Evolutionary conservation across 1,284 basidiomycete species (phyloP).

Genomic region (Chiua sp.): DNA sequence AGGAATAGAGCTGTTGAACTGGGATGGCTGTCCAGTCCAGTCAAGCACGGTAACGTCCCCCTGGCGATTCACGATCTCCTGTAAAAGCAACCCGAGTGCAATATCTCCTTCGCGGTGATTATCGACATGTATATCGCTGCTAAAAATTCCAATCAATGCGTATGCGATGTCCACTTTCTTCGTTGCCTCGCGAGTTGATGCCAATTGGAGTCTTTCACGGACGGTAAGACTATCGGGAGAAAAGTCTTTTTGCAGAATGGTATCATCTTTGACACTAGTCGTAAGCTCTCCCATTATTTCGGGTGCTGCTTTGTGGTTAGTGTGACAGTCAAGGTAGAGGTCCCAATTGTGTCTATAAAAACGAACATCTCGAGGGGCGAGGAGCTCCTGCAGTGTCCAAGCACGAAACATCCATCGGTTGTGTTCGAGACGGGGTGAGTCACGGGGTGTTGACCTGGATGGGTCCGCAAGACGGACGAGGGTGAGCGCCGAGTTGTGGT

Average conservation of each 20-base stretch:
- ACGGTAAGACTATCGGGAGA: conserved; percentile 1
- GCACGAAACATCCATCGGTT: conserved; percentile 26
- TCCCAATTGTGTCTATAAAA: conserved; percentile 17
- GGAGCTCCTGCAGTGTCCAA: conserved; percentile 23
- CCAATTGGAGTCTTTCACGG: conserved; percentile 16
- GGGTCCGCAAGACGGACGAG: conserved; percentile 15
- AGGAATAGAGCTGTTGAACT: conserved; percentile 20
- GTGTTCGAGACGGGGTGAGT: conserved; percentile 2
- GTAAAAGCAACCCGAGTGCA: conserved; percentile 21
- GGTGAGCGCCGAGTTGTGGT: conserved; percentile 19
- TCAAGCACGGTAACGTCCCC: conserved; percentile 17
- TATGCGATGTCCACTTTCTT: conserved; percentile 18
- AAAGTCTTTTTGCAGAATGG: conserved; percentile 6
- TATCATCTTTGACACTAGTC: background rate
- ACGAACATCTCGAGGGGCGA: conserved; percentile 12
- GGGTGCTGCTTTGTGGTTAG: conserved; percentile 14
- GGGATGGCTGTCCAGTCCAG: conserved; percentile 21
- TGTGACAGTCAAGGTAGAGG: background rate
- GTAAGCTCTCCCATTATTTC: conserved; percentile 5
- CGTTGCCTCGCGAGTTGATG: conserved; percentile 18
- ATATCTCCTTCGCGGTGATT: conserved; percentile 1
- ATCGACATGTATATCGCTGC: background rate
- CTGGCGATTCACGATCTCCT: conserved; percentile 14
- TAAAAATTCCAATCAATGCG: background rate
- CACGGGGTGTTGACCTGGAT: background rate